phyloP scores from a whole-genome alignment of 2,329 filamentous ascomycete genomes.

The Tetracladium maxilliforme region DNA sequence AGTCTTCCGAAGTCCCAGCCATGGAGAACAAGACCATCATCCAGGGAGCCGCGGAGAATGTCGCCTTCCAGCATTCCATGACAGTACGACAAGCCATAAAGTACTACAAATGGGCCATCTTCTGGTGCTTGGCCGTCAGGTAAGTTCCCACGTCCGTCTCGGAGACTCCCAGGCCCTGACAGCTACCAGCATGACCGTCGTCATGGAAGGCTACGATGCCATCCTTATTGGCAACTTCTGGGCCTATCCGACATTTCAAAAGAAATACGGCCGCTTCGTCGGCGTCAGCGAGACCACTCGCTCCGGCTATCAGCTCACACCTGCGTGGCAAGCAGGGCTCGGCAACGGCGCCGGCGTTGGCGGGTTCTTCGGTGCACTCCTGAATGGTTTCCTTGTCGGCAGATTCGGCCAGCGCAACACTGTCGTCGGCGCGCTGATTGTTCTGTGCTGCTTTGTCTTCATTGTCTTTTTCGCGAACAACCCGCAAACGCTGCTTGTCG shows the following conservation, averaged over 20 bases:
- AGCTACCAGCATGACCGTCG: slow-evolving; percentile 16
- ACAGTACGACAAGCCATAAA: slow-evolving; percentile 2
- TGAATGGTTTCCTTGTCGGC: slow-evolving; percentile 25
- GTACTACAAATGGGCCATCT: slow-evolving; percentile 4
- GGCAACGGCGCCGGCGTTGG: slow-evolving; percentile 11
- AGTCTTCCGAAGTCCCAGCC: too few species aligned
- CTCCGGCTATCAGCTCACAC: slow-evolving; percentile 9
- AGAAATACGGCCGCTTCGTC: slow-evolving; percentile 20
- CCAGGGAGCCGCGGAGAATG: too few species aligned
- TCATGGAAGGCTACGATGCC: slow-evolving; percentile 22
- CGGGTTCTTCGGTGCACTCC: slow-evolving; percentile 13
- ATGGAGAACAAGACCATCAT: too few species aligned
- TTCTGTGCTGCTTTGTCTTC: slow-evolving; percentile 28
- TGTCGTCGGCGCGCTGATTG: slow-evolving; percentile 24
- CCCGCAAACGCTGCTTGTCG: slow-evolving; percentile 24
- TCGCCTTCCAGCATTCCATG: slow-evolving; percentile 4
- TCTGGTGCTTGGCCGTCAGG: too few species aligned
- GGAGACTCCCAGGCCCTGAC: slow-evolving; percentile 15
- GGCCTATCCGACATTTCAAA: slow-evolving; percentile 17
- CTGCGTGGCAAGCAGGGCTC: slow-evolving; percentile 11
- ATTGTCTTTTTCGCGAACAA: slow-evolving; percentile 31
- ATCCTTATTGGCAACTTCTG: slow-evolving; percentile 19
- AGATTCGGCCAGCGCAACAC: slow-evolving; percentile 27
- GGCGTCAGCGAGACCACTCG: too few species aligned
- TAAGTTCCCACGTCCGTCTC: too few species aligned